Evolutionary conservation across 2,329 filamentous ascomycete species (phyloP).

Genomic region (Escovopsis sp.): DNA sequence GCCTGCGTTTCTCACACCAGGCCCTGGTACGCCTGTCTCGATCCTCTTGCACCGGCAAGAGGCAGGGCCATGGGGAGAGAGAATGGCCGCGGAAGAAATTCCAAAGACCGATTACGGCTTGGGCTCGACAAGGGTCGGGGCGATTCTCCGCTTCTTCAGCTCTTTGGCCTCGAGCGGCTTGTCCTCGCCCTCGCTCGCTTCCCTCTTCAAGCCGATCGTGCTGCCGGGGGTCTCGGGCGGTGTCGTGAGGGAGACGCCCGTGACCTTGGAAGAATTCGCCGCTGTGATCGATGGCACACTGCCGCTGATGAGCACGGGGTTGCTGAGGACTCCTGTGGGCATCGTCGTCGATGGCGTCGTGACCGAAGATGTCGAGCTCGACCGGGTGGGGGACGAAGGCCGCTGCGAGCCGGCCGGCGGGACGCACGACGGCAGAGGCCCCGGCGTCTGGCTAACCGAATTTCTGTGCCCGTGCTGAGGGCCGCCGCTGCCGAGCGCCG

Average conservation of each 20-base stretch:
- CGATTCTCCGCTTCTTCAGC: slow-evolving; percentile 56
- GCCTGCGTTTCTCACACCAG: too few relatives aligned
- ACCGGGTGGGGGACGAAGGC: slow-evolving; percentile 65
- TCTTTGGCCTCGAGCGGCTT: slow-evolving; percentile 30
- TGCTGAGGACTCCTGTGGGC: slow-evolving; percentile 47
- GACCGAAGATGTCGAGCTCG: slow-evolving; percentile 74
- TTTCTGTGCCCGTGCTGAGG: slow-evolving; percentile 41
- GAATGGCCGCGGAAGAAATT: too few relatives aligned
- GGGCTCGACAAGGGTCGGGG: slow-evolving; percentile 43
- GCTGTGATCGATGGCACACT: slow-evolving; percentile 65
- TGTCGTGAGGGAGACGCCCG: slow-evolving; percentile 62
- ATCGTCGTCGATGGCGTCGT: slow-evolving; percentile 45
- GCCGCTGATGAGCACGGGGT: slow-evolving; percentile 64
- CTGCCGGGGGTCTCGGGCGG: slow-evolving; percentile 72
- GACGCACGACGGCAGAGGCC: slow-evolving; percentile 40
- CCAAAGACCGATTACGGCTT: slow-evolving; percentile 7
- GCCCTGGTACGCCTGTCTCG: too few relatives aligned
- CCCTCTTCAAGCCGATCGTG: slow-evolving; percentile 36
- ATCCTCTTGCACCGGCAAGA: too few relatives aligned
- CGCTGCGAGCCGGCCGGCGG: slow-evolving; percentile 46
- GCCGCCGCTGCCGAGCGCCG: slow-evolving; percentile 35
- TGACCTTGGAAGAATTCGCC: slow-evolving; percentile 49
- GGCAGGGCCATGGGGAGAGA: too few relatives aligned
- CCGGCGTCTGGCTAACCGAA: slow-evolving; percentile 41
- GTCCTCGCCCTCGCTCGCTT: slow-evolving; percentile 39